A percentile compares a stretch with the other conserved stretches of the same genome.
phyloP scores from a whole-genome alignment of 495 filamentous ascomycete genomes.

The Immersiella caudata region DNA sequence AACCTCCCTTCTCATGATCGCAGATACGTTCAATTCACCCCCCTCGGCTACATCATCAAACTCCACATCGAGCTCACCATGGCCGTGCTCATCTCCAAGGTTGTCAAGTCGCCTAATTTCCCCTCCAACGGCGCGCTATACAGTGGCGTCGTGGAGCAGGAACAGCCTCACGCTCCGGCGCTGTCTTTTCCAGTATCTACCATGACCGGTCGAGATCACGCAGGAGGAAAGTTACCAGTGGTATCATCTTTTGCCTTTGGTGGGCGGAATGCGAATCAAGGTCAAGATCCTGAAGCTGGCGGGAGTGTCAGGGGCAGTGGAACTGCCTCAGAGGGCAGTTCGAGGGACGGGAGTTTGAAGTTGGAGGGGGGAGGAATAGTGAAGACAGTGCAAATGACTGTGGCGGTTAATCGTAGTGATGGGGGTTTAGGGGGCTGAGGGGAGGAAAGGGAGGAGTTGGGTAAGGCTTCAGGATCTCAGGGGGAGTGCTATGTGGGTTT shows the following conservation, averaged over 20 bases:
- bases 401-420: background rate
- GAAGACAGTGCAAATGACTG: slow-evolving; percentile 8
- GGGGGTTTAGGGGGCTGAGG: background rate
- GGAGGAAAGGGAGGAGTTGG: background rate
- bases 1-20: background rate
- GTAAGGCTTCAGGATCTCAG: background rate
- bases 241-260: too few species aligned
- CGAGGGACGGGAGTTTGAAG: too few species aligned
- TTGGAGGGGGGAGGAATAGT: slow-evolving; percentile 1
- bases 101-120: background rate
- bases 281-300: background rate
- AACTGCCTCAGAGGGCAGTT: background rate
- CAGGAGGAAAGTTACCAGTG: too few species aligned
- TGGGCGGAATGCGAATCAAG: background rate
- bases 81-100: slow-evolving; percentile 16
- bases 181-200: too few species aligned
- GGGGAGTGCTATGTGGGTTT: too few species aligned
- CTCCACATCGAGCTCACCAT: slow-evolving; percentile 17
- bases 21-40: slow-evolving; percentile 13
- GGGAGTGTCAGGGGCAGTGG: background rate
- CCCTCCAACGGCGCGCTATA: background rate
- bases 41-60: slow-evolving; percentile 11
- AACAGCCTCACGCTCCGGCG: background rate
- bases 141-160: background rate
- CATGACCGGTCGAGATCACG: too few species aligned